Percentiles rank a stretch among this genome's conserved stretches.
These are phyloP conservation scores for Anisodus acutangulus DNA, from an alignment of 257 asterid genomes.

Conservation along the genomic window DNA sequence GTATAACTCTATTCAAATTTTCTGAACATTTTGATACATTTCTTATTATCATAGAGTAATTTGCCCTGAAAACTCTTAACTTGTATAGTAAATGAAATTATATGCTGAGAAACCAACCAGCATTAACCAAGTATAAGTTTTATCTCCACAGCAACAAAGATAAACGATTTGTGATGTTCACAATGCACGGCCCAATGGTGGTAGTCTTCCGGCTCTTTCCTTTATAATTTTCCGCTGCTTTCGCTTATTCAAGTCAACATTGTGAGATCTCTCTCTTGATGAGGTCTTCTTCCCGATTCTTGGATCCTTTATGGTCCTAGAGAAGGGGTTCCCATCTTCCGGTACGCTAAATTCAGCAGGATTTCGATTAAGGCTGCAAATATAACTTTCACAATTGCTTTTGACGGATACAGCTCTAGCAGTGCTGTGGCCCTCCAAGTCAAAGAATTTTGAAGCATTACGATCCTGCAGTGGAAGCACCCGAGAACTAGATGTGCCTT, in stretches of 20 bases:
- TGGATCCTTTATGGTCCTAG: conserved; percentile 56
- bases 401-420: conserved; percentile 26
- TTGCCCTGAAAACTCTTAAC: neutral
- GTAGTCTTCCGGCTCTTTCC: conserved; percentile 39
- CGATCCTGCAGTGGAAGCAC: conserved; percentile 14
- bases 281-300: conserved; percentile 41
- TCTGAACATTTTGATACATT: conserved; percentile 1
- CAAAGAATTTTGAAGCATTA: conserved; percentile 28
- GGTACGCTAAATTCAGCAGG: conserved; percentile 83
- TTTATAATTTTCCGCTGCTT: conserved; percentile 49
- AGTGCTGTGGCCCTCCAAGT: conserved; percentile 22
- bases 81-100: neutral
- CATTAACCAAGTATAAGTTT: neutral
- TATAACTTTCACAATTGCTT: conserved; percentile 7
- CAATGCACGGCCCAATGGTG: neutral
- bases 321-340: conserved; percentile 56
- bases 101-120: conserved; percentile 14
- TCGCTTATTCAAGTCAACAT: conserved; percentile 36
- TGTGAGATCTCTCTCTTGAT: conserved; percentile 31
- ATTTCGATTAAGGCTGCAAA: conserved; percentile 55
- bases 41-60: conserved; percentile 21
- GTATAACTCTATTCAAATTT: neutral
- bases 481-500: conserved; percentile 28
- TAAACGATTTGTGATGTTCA: too few relatives aligned
- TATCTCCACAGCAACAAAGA: too few relatives aligned